Evolutionary conservation across 352 stramenopile genomes (phyloP).

Genomic region (Phytophthora macrochlamydospora): DNA sequence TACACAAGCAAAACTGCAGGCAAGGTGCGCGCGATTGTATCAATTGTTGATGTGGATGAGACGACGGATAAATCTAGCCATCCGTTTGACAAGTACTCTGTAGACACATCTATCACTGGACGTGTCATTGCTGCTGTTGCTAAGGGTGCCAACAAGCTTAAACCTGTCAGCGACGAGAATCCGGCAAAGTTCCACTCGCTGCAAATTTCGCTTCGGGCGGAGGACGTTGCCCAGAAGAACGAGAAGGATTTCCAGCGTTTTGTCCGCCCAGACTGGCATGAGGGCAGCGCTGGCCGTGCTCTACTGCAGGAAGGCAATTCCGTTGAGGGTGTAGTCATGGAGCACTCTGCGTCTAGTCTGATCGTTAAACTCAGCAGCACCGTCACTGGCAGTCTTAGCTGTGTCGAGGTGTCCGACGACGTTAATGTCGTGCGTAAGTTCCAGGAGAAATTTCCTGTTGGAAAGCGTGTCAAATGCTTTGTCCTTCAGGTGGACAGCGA

Average conservation of each 20-base stretch:
- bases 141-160: slow-evolving; percentile 88
- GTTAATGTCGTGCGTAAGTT: slow-evolving; percentile 61
- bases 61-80: slow-evolving; percentile 48
- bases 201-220: slow-evolving; percentile 68
- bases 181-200: slow-evolving; percentile 74
- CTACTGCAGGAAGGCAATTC: slow-evolving; percentile 65
- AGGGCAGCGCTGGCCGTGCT: slow-evolving; percentile 65
- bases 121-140: slow-evolving; percentile 68
- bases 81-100: slow-evolving; percentile 81
- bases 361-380: slow-evolving; percentile 75
- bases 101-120: slow-evolving; percentile 73
- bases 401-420: slow-evolving; percentile 74
- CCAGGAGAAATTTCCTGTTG: slow-evolving; percentile 73
- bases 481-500: slow-evolving; percentile 73
- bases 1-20: slow-evolving; percentile 74
- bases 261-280: slow-evolving; percentile 81
- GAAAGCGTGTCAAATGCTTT: slow-evolving; percentile 72
- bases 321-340: slow-evolving; percentile 72
- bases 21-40: slow-evolving; percentile 79
- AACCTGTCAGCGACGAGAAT: slow-evolving; percentile 81
- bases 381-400: slow-evolving; percentile 66
- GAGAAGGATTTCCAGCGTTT: slow-evolving; percentile 41
- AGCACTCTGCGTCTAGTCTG: slow-evolving; percentile 62
- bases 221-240: slow-evolving; percentile 49
- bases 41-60: slow-evolving; percentile 84